phyloP scores from a whole-genome alignment of 805 yeast species.

The Nakazawaea anatomiae region DNA sequence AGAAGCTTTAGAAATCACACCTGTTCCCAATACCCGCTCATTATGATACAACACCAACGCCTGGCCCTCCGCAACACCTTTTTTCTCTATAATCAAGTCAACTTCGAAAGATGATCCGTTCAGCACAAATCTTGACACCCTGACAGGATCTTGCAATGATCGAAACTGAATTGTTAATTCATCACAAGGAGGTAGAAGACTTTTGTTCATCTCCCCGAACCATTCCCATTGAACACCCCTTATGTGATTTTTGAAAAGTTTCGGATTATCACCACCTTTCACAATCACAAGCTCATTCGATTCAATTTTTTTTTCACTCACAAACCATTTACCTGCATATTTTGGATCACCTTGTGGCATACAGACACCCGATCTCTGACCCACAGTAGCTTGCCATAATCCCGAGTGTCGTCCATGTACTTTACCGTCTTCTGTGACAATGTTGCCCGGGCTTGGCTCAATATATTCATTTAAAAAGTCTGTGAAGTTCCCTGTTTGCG shows the following conservation, averaged over 20 bases:
- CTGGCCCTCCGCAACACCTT: slow-evolving; percentile 92
- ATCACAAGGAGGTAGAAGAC: slow-evolving; percentile 8
- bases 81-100: slow-evolving; percentile 34
- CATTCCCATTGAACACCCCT: slow-evolving; percentile 43
- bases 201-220: slow-evolving; percentile 25
- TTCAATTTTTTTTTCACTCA: slow-evolving; percentile 58
- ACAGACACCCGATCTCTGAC: slow-evolving; percentile 73
- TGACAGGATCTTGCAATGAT: slow-evolving; percentile 61
- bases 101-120: slow-evolving; percentile 22
- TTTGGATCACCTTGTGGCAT: slow-evolving; percentile 87
- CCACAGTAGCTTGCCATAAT: slow-evolving; percentile 92
- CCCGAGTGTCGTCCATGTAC: slow-evolving; percentile 84
- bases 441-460: slow-evolving; percentile 67
- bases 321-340: slow-evolving; percentile 80
- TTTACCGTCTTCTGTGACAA: slow-evolving; percentile 68
- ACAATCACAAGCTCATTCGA: slow-evolving; percentile 78
- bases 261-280: slow-evolving; percentile 54
- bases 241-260: slow-evolving; percentile 42
- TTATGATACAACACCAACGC: slow-evolving; percentile 66
- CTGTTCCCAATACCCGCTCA: slow-evolving; percentile 65
- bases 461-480: slow-evolving; percentile 73
- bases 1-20: slow-evolving; percentile 24
- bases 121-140: slow-evolving; percentile 23
- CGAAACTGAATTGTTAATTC: slow-evolving; percentile 56
- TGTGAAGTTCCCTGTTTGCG: slow-evolving; percentile 53